These are phyloP conservation scores for Firmiana major DNA, from an alignment of 345 rosid genomes.

Conservation along the genomic window DNA sequence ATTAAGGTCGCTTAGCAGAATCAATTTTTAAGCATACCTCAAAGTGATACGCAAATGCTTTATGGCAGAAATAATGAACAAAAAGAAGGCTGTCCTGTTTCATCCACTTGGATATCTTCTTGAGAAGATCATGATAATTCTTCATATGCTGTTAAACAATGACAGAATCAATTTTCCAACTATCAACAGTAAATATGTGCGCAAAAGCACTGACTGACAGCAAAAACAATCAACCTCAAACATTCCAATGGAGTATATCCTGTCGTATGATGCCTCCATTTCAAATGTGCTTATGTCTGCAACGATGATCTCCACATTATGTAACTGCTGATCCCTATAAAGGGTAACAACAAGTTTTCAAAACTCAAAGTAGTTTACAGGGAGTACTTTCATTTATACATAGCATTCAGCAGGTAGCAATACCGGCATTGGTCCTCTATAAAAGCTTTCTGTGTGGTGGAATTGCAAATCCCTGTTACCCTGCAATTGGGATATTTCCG, in stretches of 20 bases:
- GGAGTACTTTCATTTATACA: neutral
- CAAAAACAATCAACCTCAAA: constrained; percentile 53
- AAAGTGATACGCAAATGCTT: constrained; percentile 77
- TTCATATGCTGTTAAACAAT: constrained; percentile 68
- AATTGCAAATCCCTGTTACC: constrained; percentile 81
- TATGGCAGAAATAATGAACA: constrained; percentile 87
- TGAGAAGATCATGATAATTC: constrained; percentile 71
- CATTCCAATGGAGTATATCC: constrained; percentile 79
- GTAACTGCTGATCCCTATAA: constrained; percentile 51
- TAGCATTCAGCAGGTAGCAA: neutral
- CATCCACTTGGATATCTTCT: constrained; percentile 85
- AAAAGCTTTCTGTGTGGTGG: constrained; percentile 61
- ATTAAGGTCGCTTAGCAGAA: neutral
- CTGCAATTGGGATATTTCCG: constrained; percentile 61
- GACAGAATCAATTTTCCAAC: neutral
- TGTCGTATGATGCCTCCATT: constrained; percentile 67
- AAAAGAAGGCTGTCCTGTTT: constrained; percentile 66
- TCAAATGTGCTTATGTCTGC: constrained; percentile 78
- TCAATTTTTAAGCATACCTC: constrained; percentile 41
- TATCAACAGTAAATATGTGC: neutral
- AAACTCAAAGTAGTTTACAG: neutral
- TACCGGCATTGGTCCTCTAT: constrained; percentile 71
- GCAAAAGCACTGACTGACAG: neutral
- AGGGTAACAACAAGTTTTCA: neutral
- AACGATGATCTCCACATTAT: constrained; percentile 70